Percentiles rank a stretch among this genome's conserved stretches.
Evolutionary conservation across 164 flowering plant genomes (phyloP).

Genomic region (Chloranthus sessilifolius): DNA sequence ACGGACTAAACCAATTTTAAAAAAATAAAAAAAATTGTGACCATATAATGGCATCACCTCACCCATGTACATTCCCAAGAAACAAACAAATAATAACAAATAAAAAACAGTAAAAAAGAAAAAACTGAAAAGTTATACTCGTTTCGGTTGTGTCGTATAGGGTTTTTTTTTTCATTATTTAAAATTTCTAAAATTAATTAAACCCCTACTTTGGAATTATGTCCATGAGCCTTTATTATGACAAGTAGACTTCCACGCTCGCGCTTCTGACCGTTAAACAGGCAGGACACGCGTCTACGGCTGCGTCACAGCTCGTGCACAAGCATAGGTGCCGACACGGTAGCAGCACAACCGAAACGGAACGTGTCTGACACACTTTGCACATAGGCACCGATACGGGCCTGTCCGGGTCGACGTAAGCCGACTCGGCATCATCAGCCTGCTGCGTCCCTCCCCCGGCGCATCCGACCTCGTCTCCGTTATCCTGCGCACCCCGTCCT

Average conservation of each 20-base stretch:
- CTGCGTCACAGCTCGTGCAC: constrained; percentile 55
- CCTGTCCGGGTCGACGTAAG: constrained; percentile 57
- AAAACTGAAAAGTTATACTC: no score
- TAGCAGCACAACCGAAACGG: constrained; percentile 58
- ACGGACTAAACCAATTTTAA: no score
- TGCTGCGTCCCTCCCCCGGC: constrained; percentile 12
- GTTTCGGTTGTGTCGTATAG: no score
- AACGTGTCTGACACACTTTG: constrained; percentile 42
- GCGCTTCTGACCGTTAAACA: constrained; percentile 43
- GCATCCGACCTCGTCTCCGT: constrained; percentile 10
- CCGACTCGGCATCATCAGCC: constrained; percentile 81
- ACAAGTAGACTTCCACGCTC: constrained; percentile 57
- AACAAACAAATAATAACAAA: no score
- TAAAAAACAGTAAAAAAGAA: no score
- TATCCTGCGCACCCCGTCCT: constrained; percentile 14
- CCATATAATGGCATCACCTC: no score
- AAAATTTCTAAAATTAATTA: no score
- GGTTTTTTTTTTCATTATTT: no score
- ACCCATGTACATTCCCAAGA: no score
- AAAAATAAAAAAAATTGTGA: no score
- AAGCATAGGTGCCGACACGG: constrained; percentile 75
- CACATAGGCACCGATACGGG: constrained; percentile 26
- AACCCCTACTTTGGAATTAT: no score
- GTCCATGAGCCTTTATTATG: no score
- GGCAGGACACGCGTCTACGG: constrained; percentile 60